Evolutionary conservation across 306 rosid genomes (phyloP).

Genomic region (Begonia loranthoides): DNA sequence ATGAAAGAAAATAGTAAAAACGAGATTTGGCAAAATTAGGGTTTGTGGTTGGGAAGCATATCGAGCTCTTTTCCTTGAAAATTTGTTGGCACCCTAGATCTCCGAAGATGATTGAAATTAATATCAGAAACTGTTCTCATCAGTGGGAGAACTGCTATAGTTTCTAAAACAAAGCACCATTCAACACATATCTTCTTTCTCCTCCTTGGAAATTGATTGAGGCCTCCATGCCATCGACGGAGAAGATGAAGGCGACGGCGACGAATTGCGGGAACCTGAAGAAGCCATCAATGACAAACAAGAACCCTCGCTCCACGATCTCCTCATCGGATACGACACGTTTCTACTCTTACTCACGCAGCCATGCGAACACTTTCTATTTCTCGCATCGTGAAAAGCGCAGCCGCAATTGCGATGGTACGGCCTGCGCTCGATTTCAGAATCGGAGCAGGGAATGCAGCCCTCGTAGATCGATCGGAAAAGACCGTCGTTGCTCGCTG

Average conservation of each 20-base stretch:
- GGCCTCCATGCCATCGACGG: conserved; percentile 3
- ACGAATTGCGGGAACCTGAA: background rate
- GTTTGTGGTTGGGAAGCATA: too few species aligned
- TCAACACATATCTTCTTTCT: too few species aligned
- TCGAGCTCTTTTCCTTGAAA: too few species aligned
- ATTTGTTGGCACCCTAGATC: too few species aligned
- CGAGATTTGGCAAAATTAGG: too few species aligned
- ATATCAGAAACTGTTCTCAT: too few species aligned
- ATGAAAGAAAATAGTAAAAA: too few species aligned
- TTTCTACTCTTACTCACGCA: background rate
- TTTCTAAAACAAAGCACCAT: too few species aligned
- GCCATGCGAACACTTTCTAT: background rate
- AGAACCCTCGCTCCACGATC: conserved; percentile 15
- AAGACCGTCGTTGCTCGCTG: conserved; percentile 6
- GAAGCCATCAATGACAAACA: conserved; percentile 4
- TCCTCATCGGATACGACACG: conserved; percentile 10
- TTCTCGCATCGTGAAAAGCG: conserved; percentile 7
- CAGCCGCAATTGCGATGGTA: conserved; percentile 15
- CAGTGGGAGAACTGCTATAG: too few species aligned
- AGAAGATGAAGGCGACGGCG: conserved; percentile 7
- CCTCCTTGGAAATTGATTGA: too few species aligned
- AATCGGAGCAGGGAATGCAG: conserved; percentile 11
- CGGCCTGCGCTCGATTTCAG: conserved; percentile 13
- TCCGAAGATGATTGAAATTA: too few species aligned
- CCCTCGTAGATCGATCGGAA: conserved; percentile 10